Evolutionary conservation across 1,139 yeast genomes (phyloP), one percentile per base, ranked within the genome.

Genomic region (Yamadazyma friedrichii): DNA sequence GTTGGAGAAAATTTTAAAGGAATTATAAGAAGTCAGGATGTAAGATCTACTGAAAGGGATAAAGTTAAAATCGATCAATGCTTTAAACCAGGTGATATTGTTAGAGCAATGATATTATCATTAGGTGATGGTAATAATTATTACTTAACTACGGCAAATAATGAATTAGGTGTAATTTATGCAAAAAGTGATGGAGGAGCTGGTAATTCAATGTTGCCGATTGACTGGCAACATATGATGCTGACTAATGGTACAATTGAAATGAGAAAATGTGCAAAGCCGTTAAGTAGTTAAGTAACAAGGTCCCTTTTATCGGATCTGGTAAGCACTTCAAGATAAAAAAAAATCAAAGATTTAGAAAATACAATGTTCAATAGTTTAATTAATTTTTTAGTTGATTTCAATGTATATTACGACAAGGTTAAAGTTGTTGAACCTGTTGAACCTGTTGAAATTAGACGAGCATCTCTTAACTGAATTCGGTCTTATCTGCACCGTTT

Each of bases 181-280:
- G 98, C 98, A 9, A 81, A 74, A 51, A 72, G 80, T 37, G 74
- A 72, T 44, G 77, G 76, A 39, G 86, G 89, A 9, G 78, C 84
- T 9, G 97, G 96, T 1, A 82, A 78, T 38, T 67, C 84, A 46
- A 82, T 94, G 93, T 85, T 82, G 53, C 95, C 98, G 3, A 64
- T 89, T 30, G 98, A 93, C 64, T 94, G 98, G 98, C 91, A 89
- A 62, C 86, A 89, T 9, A 93, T 94, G 98, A 76, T 85, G 36
- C 81, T 83, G 4, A 69, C 65, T 33, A 80, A 89, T 3, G 97
- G 97, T 1, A 76, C 74, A 15, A 64, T 80, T 20, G 98, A 91
- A 56, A 71, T 72, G 53, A 75, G 98, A 45, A 94, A 94, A 61
- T 88, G 96, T 64, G 98, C 98, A 5, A 91, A 88, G 61, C 96